Percentiles rank a stretch among this genome's conserved stretches.
phyloP scores from a whole-genome alignment of 2,329 filamentous ascomycete genomes.

The Beauveria sp. region DNA sequence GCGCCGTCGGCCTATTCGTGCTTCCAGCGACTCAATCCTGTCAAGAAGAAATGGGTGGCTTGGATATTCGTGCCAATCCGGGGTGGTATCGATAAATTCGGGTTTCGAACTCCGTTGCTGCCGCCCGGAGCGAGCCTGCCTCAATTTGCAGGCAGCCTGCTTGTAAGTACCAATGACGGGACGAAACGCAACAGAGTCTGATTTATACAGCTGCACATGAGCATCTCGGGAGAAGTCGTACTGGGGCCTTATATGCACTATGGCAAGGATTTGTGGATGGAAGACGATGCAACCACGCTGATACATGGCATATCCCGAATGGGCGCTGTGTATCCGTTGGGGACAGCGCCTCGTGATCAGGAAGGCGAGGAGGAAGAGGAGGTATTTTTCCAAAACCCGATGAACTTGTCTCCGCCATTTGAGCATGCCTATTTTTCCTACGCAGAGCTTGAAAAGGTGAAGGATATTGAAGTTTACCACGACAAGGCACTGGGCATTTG shows the following conservation, averaged over 20 bases:
- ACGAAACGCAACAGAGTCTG: not conserved
- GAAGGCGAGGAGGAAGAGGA: not conserved
- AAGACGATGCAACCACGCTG: conserved; percentile 3
- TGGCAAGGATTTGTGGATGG: conserved; percentile 5
- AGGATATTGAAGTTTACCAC: not conserved
- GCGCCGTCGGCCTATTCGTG: conserved; percentile 5
- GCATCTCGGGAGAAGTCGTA: not conserved
- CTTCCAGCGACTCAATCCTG: conserved; percentile 3
- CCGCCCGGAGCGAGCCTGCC: not conserved
- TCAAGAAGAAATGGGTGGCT: conserved; percentile 5
- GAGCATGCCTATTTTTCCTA: conserved; percentile 4
- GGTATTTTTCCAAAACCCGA: not conserved
- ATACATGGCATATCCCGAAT: conserved; percentile 8
- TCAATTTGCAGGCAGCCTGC: not conserved
- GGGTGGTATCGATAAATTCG: conserved; percentile 1
- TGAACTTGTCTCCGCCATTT: conserved; percentile 3
- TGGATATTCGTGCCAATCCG: conserved; percentile 6
- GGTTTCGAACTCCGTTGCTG: conserved; percentile 3
- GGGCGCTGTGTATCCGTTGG: not conserved
- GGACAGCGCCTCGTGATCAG: not conserved
- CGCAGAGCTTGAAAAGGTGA: not conserved
- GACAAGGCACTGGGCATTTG: conserved; percentile 4
- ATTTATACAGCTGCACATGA: conserved; percentile 1
- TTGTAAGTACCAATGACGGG: not conserved
- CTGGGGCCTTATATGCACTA: not conserved